Evolutionary conservation across 2,329 filamentous ascomycete genomes (phyloP), one percentile per base, ranked within the genome.

Genomic region (Fusarium chaquense): DNA sequence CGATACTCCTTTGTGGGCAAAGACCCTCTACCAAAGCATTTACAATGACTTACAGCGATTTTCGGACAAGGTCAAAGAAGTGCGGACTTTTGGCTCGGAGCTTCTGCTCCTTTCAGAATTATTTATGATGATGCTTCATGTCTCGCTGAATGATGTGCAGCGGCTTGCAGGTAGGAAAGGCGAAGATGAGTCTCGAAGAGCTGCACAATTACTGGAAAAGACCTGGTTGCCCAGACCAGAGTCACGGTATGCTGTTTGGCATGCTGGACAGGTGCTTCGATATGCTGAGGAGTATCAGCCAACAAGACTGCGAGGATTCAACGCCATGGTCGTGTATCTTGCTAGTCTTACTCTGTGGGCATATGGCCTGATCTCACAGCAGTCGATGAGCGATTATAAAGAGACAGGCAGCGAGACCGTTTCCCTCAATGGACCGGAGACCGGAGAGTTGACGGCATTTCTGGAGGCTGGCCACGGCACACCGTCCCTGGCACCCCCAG

Each of bases 61-160:
- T 58, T 70, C 67, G 18, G 62, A 58, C 36, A 67, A 69, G 40
- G 47, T 62, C 13, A 63, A 69, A 40, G 55, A 53, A 33, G 38
- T 41, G 38, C 58, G 55, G 40, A 54, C 24, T 8, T 26, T 52
- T 22, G 55, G 58, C 26, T 47, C 59, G 9, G 72, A 69, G 45
- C 62, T 72, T 36, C 58, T 51, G 16, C 60, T 74, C 11, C 47
- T 75, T 55, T 71, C 64, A 20, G 72, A 74, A 53, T 38, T 74
- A 30, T 69, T 74, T 20, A 73, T 73, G 72, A 75, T 74, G 72
- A 60, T 64, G 10, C 67, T 74, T 3, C 70, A 74, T 60, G 59
- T 74, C 36, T 72, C 72, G 18, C 59, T 69, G 10, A 60, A 70
- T 44, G 69, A 73, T 26, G 28, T 74, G 28, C 72, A 72, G 45